Evolutionary conservation across 2,329 filamentous ascomycete genomes (phyloP).

Genomic region (Alternaria arbusti): DNA sequence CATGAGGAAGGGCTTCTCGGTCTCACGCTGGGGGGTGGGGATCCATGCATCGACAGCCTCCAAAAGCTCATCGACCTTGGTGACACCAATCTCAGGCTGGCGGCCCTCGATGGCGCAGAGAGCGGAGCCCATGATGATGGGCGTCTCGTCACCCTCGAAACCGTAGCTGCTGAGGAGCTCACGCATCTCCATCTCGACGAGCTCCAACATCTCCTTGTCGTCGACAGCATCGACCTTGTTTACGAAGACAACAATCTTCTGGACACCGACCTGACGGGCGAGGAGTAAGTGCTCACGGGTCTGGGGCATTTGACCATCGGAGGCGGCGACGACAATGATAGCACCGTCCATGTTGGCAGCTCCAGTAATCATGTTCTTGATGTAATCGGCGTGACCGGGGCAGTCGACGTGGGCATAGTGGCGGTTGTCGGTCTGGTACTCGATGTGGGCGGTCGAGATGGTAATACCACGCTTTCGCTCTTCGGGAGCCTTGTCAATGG

Average conservation of each 20-base stretch:
- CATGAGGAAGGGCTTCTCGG: constrained; percentile 99
- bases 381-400: constrained; percentile 99
- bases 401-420: constrained; percentile 99
- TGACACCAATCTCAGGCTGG: constrained; percentile 81
- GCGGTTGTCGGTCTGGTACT: constrained; percentile 91
- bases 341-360: constrained; percentile 99
- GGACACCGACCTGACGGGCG: constrained; percentile 96
- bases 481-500: constrained; percentile 98
- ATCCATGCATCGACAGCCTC: constrained; percentile 94
- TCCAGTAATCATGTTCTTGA: constrained; percentile 99
- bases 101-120: constrained; percentile 91
- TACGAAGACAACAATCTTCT: constrained; percentile 98
- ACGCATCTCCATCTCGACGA: constrained; percentile 99
- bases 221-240: constrained; percentile 99
- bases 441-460: constrained; percentile 97
- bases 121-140: constrained; percentile 95
- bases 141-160: constrained; percentile 97
- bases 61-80: constrained; percentile 92
- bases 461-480: constrained; percentile 99
- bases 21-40: constrained; percentile 88
- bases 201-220: constrained; percentile 99
- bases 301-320: constrained; percentile 99
- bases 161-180: constrained; percentile 91
- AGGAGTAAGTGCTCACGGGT: constrained; percentile 98
- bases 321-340: constrained; percentile 97